Evolutionary conservation across 2,329 filamentous ascomycete species (phyloP), one percentile per base, ranked within the genome.

Genomic region (Rutstroemia sp.): DNA sequence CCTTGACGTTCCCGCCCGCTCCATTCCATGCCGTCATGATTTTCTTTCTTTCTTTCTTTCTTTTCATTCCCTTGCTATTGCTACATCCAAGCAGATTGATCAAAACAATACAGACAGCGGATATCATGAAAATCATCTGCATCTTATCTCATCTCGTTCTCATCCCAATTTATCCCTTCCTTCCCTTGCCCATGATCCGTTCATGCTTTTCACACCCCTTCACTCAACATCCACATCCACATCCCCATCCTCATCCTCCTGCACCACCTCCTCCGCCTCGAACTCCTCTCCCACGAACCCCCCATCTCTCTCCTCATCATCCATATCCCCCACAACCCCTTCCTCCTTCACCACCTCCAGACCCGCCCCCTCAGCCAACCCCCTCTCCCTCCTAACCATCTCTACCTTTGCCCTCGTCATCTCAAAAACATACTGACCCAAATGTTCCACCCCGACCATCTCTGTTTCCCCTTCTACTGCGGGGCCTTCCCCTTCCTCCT

Each of bases 371-470:
- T 41, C 64, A 2, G 61, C 60, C 21, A 70, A 57, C 1, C 67
- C 67, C 47, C 62, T 62, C 54, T 69, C 62, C 23, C 63, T 62
- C 48, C 65, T 63, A 16, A 70, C 38, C 51, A 71, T 67, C 54
- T 66, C 61, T 5, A 70, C 63, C 44, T 67, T 70, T 9, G 67
- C 57, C 37, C 87, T 82, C 3, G 91, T 95, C 90, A 99, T 99
- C 71, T 99, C 90, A 70, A 83, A 96, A 21, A 99, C 92, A 71
- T 96, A 99, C 73, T 96, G 88, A 0, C 94, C 94, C 38, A 99
- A 72, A 74, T 99, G 94, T 75, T 99, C 92, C 1, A 97, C 86
- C 37, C 88, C 83, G 65, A 92, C 88, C 89, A 99, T 97, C 19
- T 83, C 77, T 1, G 84, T 86, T 65, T 82, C 79, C 12, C 79